Evolutionary conservation across 1,284 basidiomycete genomes (phyloP).

Genomic region (Cryptococcus jaspeensis): DNA sequence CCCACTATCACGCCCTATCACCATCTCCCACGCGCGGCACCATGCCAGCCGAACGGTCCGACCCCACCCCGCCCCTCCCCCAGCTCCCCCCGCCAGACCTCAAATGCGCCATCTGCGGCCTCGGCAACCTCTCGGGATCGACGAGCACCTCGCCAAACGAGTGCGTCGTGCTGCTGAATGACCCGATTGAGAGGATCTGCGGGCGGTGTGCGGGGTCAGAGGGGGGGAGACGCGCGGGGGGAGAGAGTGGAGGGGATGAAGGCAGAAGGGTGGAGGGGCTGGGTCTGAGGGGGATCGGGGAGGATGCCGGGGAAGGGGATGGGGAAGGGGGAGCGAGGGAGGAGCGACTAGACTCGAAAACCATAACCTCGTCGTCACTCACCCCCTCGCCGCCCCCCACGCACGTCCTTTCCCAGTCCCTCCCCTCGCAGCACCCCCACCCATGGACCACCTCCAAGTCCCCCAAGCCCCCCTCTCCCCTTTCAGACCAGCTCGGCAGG

Average conservation of each 20-base stretch:
- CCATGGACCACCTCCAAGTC: conserved; percentile 24
- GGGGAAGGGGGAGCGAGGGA: background rate
- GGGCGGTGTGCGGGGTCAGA: conserved; percentile 26
- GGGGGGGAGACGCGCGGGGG: background rate
- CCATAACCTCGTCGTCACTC: background rate
- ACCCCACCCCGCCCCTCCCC: conserved; percentile 16
- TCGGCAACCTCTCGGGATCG: conserved; percentile 15
- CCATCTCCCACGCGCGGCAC: background rate
- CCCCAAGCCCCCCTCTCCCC: background rate
- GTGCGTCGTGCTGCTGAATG: conserved; percentile 7
- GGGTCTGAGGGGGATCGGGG: conserved; percentile 13
- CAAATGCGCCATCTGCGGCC: conserved; percentile 45
- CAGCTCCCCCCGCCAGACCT: conserved; percentile 13
- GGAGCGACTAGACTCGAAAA: background rate
- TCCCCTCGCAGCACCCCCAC: conserved; percentile 28
- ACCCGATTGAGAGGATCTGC: conserved; percentile 36
- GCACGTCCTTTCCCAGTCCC: conserved; percentile 23
- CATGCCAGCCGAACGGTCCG: conserved; percentile 45
- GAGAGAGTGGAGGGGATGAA: background rate
- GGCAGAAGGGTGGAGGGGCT: background rate
- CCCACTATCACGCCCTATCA: background rate
- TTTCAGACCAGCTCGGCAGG: background rate
- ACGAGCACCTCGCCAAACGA: conserved; percentile 5
- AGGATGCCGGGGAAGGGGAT: conserved; percentile 13
- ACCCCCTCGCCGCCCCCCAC: conserved; percentile 2